Percentiles rank a stretch among this genome's conserved stretches.
phyloP scores from a whole-genome alignment of 1,139 yeast genomes.

The Geotrichum histeridarum region DNA sequence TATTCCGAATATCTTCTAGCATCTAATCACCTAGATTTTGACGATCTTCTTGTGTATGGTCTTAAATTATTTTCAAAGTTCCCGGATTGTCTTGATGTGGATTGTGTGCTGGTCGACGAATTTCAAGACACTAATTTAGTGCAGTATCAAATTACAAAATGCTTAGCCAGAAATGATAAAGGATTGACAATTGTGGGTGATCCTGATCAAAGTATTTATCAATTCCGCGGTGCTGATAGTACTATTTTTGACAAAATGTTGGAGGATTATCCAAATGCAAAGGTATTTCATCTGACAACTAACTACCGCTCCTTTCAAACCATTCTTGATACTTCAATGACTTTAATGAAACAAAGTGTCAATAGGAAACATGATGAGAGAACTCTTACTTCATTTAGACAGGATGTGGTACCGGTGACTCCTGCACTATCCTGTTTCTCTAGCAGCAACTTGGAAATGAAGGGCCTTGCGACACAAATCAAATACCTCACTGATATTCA shows the following conservation, averaged over 20 bases:
- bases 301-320: constrained; percentile 77
- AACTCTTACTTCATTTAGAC: constrained; percentile 8
- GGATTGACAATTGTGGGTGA: constrained; percentile 78
- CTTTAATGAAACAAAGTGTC: constrained; percentile 58
- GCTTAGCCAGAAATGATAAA: constrained; percentile 45
- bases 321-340: constrained; percentile 61
- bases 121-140: constrained; percentile 85
- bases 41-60: constrained; percentile 66
- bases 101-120: constrained; percentile 79
- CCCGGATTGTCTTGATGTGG: constrained; percentile 44
- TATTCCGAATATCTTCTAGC: constrained; percentile 5
- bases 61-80: constrained; percentile 45
- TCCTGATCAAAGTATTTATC: constrained; percentile 92
- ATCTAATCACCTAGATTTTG: constrained; percentile 35
- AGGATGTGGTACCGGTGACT: background rate
- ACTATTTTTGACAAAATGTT: constrained; percentile 61
- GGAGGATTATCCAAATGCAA: constrained; percentile 40
- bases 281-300: constrained; percentile 49
- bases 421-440: constrained; percentile 39
- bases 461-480: constrained; percentile 54
- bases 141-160: constrained; percentile 64
- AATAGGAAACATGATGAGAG: constrained; percentile 23
- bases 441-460: constrained; percentile 51
- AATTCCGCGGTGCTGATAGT: constrained; percentile 60
- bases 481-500: constrained; percentile 27